Conservation (phyloP, 2,329 filamentous ascomycete species). For the Orbilia ellipsospora region DNA sequence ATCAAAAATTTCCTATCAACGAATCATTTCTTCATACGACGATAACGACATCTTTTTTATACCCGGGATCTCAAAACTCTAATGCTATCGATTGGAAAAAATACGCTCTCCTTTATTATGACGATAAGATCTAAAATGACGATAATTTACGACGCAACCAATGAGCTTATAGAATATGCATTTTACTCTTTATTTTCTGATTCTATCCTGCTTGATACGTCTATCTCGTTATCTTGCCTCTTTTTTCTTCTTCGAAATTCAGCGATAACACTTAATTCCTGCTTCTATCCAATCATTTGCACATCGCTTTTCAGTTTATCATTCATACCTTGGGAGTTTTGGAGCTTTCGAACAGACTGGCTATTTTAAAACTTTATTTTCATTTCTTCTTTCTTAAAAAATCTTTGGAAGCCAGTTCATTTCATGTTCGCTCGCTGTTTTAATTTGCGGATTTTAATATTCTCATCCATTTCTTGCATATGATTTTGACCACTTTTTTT, state of each 20-base stretch:
- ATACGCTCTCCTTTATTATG: background rate
- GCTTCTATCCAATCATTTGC: constrained; percentile 25
- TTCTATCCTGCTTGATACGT: constrained; percentile 18
- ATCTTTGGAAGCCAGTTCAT: constrained; percentile 1
- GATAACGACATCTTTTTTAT: constrained; percentile 33
- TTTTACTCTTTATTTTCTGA: constrained; percentile 12
- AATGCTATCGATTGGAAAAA: constrained; percentile 21
- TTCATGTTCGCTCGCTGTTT: constrained; percentile 8
- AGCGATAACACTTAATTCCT: constrained; percentile 25
- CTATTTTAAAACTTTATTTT: constrained; percentile 9
- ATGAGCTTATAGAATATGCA: constrained; percentile 37
- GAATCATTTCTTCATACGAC: constrained; percentile 15
- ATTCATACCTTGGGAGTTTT: constrained; percentile 16
- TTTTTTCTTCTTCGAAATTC: constrained; percentile 14
- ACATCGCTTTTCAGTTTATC: background rate
- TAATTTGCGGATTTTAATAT: constrained; percentile 21
- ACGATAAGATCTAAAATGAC: constrained; percentile 7
- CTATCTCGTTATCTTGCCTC: background rate
- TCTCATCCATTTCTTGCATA: background rate
- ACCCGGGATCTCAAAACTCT: constrained; percentile 21
- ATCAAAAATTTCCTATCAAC: background rate
- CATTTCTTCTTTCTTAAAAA: background rate
- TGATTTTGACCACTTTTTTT: background rate
- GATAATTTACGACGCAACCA: constrained; percentile 29
- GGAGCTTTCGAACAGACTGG: constrained; percentile 11